phyloP scores from a whole-genome alignment of 2,329 filamentous ascomycete species.

The Ophiosphaerella korrae region DNA sequence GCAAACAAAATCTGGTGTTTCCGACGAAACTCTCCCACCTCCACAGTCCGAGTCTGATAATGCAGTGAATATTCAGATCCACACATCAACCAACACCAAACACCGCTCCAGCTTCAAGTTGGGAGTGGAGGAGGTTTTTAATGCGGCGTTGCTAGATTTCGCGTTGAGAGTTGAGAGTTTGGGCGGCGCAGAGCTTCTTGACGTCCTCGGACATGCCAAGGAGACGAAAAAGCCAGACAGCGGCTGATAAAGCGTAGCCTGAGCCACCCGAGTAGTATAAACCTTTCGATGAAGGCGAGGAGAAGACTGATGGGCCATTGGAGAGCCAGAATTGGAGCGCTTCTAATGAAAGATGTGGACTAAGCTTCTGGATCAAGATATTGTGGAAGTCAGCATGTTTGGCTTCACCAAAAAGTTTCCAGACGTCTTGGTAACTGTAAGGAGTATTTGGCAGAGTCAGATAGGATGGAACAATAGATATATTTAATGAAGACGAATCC shows the following conservation, averaged over 20 bases:
- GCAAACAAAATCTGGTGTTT: too few species aligned
- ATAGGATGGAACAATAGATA: too few species aligned
- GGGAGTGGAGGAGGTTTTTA: slow-evolving; percentile 77
- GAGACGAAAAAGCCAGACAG: slow-evolving; percentile 76
- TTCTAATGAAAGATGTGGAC: slow-evolving; percentile 88
- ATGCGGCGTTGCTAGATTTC: slow-evolving; percentile 83
- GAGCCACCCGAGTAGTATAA: slow-evolving; percentile 93
- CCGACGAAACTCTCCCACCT: too few species aligned
- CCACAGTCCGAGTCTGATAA: too few species aligned
- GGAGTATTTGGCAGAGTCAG: too few species aligned
- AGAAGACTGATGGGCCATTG: slow-evolving; percentile 72
- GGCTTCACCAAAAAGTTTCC: slow-evolving; percentile 91
- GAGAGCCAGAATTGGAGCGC: slow-evolving; percentile 96
- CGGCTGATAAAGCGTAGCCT: slow-evolving; percentile 81
- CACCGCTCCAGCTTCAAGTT: too few species aligned
- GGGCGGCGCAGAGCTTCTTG: slow-evolving; percentile 70
- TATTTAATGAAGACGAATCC: too few species aligned
- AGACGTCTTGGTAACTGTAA: slow-evolving; percentile 89
- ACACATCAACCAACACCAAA: too few species aligned
- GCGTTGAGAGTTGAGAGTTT: slow-evolving; percentile 86
- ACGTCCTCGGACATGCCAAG: slow-evolving; percentile 76
- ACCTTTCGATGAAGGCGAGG: slow-evolving; percentile 56
- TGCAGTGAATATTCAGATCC: too few species aligned
- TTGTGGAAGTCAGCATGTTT: slow-evolving; percentile 79
- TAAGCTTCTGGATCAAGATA: slow-evolving; percentile 78